Percentiles rank a stretch among this genome's conserved stretches.
phyloP scores from a whole-genome alignment of 495 filamentous ascomycete species.

The Podospora conica region DNA sequence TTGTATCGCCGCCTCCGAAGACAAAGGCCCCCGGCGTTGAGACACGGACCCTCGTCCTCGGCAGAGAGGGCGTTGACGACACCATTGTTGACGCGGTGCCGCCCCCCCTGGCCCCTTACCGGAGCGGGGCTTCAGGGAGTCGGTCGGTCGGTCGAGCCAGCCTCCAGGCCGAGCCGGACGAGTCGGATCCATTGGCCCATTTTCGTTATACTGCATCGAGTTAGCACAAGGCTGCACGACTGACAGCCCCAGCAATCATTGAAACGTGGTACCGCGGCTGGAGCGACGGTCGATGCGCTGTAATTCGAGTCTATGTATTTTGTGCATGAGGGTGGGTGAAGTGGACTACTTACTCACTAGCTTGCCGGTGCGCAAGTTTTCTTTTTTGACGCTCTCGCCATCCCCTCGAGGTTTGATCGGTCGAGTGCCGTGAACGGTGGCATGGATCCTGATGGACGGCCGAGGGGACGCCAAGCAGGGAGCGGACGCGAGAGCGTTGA shows the following conservation, averaged over 20 bases:
- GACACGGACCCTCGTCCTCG: slow-evolving; percentile 15
- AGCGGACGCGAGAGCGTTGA: slow-evolving; percentile 14
- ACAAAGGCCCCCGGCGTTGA: not conserved
- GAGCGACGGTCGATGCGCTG: not conserved
- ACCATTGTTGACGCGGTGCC: not conserved
- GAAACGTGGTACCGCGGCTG: slow-evolving; percentile 9
- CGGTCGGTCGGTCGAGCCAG: not conserved
- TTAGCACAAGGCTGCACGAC: slow-evolving; percentile 18
- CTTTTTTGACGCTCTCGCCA: not conserved
- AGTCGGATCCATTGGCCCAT: slow-evolving; percentile 12
- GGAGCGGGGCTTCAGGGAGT: not conserved
- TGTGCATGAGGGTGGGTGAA: not conserved
- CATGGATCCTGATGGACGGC: too few species aligned
- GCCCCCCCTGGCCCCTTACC: not conserved
- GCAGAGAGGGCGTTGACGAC: slow-evolving; percentile 8
- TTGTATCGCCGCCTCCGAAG: slow-evolving; percentile 7
- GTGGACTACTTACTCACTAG: not conserved
- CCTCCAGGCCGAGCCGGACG: slow-evolving; percentile 10
- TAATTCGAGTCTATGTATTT: not conserved
- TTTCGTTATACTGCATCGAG: slow-evolving; percentile 9
- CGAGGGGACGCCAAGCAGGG: not conserved
- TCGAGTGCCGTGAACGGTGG: not conserved
- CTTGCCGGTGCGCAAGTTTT: not conserved
- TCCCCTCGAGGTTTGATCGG: not conserved
- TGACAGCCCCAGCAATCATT: slow-evolving; percentile 1